A percentile compares a stretch with the other conserved stretches of the same genome.
Conservation (phyloP, 495 filamentous ascomycete genomes). For the Penicillium coffeae region DNA sequence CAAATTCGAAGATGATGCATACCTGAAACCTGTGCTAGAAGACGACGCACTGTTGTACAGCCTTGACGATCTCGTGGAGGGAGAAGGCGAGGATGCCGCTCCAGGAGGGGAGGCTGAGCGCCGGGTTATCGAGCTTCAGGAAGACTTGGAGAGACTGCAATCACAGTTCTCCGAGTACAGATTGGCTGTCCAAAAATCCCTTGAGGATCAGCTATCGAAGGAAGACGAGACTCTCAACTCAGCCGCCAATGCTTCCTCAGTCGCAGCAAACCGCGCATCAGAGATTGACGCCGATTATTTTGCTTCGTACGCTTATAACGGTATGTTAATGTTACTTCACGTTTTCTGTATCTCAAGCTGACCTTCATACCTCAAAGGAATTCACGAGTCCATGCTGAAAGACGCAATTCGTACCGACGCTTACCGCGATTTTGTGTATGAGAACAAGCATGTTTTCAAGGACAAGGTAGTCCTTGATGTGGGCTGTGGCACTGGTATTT, state of each 20-base stretch:
- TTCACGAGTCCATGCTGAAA: slow-evolving; percentile 92
- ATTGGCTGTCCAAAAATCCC: slow-evolving; percentile 61
- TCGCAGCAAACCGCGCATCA: slow-evolving; percentile 20
- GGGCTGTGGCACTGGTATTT: slow-evolving; percentile 87
- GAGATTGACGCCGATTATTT: slow-evolving; percentile 66
- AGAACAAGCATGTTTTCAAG: slow-evolving; percentile 87
- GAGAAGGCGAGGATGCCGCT: slow-evolving; percentile 20
- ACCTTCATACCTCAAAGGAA: slow-evolving; percentile 47
- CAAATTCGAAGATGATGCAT: slow-evolving; percentile 68
- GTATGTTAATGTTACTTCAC: slow-evolving; percentile 31
- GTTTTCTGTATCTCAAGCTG: not conserved
- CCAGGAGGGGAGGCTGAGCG: slow-evolving; percentile 40
- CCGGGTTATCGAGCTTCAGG: slow-evolving; percentile 64
- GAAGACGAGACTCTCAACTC: slow-evolving; percentile 37
- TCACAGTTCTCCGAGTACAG: slow-evolving; percentile 70
- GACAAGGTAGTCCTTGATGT: slow-evolving; percentile 90
- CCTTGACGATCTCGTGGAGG: slow-evolving; percentile 67
- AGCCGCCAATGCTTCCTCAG: slow-evolving; percentile 12
- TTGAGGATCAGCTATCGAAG: slow-evolving; percentile 64
- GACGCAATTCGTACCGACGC: slow-evolving; percentile 63
- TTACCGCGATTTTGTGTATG: slow-evolving; percentile 68
- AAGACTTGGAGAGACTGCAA: slow-evolving; percentile 59
- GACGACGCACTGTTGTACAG: slow-evolving; percentile 84
- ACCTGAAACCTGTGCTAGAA: slow-evolving; percentile 79
- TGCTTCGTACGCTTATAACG: slow-evolving; percentile 73